Percentiles rank a stretch among this genome's conserved stretches.
Conservation (phyloP, 768 basidiomycete genomes). For the Pulveroboletus sp. region DNA sequence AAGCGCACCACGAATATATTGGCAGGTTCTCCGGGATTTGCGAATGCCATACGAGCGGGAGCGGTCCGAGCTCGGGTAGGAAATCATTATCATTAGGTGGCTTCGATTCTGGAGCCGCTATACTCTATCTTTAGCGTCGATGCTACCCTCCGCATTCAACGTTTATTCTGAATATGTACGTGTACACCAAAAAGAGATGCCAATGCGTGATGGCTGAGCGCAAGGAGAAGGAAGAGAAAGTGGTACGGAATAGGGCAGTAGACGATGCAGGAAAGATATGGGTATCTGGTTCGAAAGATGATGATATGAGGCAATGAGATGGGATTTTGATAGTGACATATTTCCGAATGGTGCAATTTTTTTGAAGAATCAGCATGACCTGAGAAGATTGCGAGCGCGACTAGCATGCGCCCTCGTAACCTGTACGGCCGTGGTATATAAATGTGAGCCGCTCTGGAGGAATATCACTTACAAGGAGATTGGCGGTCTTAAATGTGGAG, state of each 20-base stretch:
- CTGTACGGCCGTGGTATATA: slow-evolving; percentile 26
- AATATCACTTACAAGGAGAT: slow-evolving; percentile 53
- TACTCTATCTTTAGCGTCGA: too few species aligned
- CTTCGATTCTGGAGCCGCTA: too few species aligned
- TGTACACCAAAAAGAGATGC: too few species aligned
- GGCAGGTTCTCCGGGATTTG: too few species aligned
- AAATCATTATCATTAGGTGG: too few species aligned
- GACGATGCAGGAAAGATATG: slow-evolving; percentile 2
- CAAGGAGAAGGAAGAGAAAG: not conserved
- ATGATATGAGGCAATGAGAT: slow-evolving; percentile 1
- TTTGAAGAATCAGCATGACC: slow-evolving; percentile 45
- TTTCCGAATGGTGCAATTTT: slow-evolving; percentile 1
- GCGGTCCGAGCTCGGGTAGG: too few species aligned
- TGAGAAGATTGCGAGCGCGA: slow-evolving; percentile 57
- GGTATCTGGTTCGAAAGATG: slow-evolving; percentile 19
- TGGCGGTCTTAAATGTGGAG: slow-evolving; percentile 81
- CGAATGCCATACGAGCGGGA: too few species aligned
- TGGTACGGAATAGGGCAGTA: not conserved
- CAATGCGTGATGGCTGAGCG: slow-evolving; percentile 1
- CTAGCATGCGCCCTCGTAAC: slow-evolving; percentile 57
- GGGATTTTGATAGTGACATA: not conserved
- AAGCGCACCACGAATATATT: too few species aligned
- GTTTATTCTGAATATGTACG: too few species aligned
- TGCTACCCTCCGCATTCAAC: too few species aligned
- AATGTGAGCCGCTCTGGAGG: not conserved